These are phyloP conservation scores for Trametes gibbosa DNA, from an alignment of 768 basidiomycete species.

Conservation along the genomic window DNA sequence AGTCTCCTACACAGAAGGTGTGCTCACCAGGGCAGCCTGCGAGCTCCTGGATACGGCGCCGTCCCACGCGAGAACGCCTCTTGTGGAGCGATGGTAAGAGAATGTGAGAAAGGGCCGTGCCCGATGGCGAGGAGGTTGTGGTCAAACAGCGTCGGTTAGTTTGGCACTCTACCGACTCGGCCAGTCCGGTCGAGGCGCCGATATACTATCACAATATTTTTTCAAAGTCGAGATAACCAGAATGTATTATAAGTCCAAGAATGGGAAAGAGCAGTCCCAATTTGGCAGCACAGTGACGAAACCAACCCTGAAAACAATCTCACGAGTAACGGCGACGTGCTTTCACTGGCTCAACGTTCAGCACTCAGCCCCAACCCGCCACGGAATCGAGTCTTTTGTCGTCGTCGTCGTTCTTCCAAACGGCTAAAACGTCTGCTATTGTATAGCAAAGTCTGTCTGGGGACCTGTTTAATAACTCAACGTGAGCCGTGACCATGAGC, in stretches of 20 bases:
- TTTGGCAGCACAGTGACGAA: neutral
- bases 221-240: too few relatives aligned
- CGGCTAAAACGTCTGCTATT: too few relatives aligned
- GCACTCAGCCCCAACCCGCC: neutral
- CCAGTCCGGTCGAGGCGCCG: neutral
- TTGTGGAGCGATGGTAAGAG: neutral
- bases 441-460: too few relatives aligned
- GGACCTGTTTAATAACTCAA: neutral
- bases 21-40: constrained; percentile 30
- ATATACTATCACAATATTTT: neutral
- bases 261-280: neutral
- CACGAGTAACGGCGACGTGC: neutral
- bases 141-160: neutral
- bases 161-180: neutral
- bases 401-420: neutral
- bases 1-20: neutral
- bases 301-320: neutral
- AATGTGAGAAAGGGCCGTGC: neutral
- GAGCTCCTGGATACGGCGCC: constrained; percentile 7
- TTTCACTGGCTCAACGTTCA: neutral
- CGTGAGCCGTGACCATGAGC: constrained; percentile 19
- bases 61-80: neutral
- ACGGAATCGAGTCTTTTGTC: constrained; percentile 1
- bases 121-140: constrained; percentile 20
- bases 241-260: neutral